Conservation (phyloP, 2,329 filamentous ascomycete genomes). For the Periconia sp. region DNA sequence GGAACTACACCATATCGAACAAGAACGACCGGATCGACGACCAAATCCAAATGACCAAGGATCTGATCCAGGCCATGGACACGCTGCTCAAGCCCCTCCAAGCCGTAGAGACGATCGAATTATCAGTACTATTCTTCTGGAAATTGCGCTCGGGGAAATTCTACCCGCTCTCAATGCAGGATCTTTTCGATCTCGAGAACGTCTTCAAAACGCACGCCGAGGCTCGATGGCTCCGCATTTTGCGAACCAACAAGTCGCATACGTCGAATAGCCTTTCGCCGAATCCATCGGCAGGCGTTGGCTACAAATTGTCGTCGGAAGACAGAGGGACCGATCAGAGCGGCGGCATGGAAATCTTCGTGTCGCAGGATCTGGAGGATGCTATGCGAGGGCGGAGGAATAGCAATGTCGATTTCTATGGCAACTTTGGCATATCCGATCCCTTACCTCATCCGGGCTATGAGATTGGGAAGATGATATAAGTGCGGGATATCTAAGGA, state of each 20-base stretch:
- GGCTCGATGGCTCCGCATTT: conserved; percentile 30
- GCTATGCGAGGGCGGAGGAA: conserved; percentile 31
- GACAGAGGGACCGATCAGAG: conserved; percentile 36
- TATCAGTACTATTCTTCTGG: conserved; percentile 40
- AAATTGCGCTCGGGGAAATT: conserved; percentile 34
- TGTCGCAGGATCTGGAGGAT: conserved; percentile 33
- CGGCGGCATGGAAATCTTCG: conserved; percentile 40
- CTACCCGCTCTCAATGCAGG: conserved; percentile 38
- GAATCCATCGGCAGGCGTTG: conserved; percentile 31
- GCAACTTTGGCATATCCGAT: conserved; percentile 38
- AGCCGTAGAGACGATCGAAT: conserved; percentile 31
- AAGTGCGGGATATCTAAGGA: neutral
- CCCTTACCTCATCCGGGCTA: conserved; percentile 36
- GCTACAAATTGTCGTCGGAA: conserved; percentile 37
- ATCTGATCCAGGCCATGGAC: conserved; percentile 36
- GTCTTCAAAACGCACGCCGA: conserved; percentile 38
- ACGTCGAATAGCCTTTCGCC: conserved; percentile 15
- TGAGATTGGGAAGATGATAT: conserved; percentile 35
- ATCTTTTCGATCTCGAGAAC: conserved; percentile 39
- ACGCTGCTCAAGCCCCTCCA: conserved; percentile 26
- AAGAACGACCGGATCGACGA: conserved; percentile 27
- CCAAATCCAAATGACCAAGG: conserved; percentile 33
- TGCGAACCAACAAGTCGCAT: conserved; percentile 22
- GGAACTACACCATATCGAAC: conserved; percentile 33
- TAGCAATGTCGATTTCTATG: conserved; percentile 39